Conservation (phyloP, 257 asterid genomes). For the Solanum pimpinellifolium region DNA sequence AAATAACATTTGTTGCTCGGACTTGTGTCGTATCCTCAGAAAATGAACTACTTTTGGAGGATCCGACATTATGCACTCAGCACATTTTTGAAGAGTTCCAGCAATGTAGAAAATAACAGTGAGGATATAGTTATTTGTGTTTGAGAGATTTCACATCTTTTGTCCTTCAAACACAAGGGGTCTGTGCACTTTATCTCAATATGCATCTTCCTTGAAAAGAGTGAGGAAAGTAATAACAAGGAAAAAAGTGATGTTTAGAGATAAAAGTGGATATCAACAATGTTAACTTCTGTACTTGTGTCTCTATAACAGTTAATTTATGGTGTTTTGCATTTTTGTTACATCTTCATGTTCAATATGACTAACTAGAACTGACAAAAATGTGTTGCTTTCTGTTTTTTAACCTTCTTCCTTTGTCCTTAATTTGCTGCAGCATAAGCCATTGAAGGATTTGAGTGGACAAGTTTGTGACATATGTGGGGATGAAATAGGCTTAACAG, state of each 20-base stretch:
- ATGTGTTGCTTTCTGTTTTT: neutral
- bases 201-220: neutral
- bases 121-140: neutral
- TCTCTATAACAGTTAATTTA: neutral
- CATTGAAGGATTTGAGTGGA: conserved; percentile 80
- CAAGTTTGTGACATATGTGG: conserved; percentile 97
- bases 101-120: neutral
- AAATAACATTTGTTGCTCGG: neutral
- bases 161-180: neutral
- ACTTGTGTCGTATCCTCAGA: neutral
- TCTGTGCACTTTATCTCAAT: neutral
- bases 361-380: neutral
- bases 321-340: neutral
- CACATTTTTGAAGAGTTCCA: neutral
- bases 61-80: neutral
- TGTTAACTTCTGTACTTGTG: neutral
- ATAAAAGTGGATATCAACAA: neutral
- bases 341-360: neutral
- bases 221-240: neutral
- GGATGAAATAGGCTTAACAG: conserved; percentile 79
- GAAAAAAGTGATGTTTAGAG: neutral
- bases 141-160: neutral
- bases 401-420: neutral
- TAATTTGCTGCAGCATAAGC: conserved; percentile 56
- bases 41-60: neutral